These are phyloP conservation scores for Petunia axillaris DNA, from an alignment of 257 asterid genomes.

Conservation along the genomic window DNA sequence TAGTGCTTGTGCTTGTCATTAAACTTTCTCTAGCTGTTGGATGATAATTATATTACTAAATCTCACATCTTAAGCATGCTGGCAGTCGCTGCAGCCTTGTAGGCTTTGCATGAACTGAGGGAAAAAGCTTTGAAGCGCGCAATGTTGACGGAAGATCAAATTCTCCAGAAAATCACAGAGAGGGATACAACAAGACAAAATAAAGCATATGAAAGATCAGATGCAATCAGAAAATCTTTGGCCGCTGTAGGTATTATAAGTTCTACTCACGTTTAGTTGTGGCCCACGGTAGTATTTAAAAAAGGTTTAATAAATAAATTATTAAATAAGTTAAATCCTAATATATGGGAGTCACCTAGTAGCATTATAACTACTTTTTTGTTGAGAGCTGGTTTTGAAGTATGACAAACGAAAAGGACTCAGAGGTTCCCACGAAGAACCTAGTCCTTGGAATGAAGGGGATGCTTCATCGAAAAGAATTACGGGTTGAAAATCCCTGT, in stretches of 20 bases:
- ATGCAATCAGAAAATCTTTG: slow-evolving; percentile 70
- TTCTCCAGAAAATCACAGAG: slow-evolving; percentile 50
- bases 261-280: too few species aligned
- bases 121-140: slow-evolving; percentile 83
- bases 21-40: background rate
- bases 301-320: too few species aligned
- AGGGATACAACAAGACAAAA: slow-evolving; percentile 65
- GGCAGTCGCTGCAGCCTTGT: background rate
- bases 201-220: slow-evolving; percentile 84
- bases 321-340: too few species aligned
- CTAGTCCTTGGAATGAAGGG: too few species aligned
- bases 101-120: slow-evolving; percentile 74
- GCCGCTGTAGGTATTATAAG: slow-evolving; percentile 64
- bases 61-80: background rate
- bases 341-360: too few species aligned
- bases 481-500: too few species aligned
- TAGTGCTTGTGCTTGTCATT: background rate
- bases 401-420: too few species aligned
- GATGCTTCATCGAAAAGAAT: too few species aligned
- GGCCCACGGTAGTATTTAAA: too few species aligned
- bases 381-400: too few species aligned
- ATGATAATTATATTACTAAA: background rate
- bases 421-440: too few species aligned
- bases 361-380: too few species aligned
- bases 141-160: slow-evolving; percentile 66